These are phyloP conservation scores for Mycena galericulata DNA, from an alignment of 768 basidiomycete genomes.

Conservation along the genomic window DNA sequence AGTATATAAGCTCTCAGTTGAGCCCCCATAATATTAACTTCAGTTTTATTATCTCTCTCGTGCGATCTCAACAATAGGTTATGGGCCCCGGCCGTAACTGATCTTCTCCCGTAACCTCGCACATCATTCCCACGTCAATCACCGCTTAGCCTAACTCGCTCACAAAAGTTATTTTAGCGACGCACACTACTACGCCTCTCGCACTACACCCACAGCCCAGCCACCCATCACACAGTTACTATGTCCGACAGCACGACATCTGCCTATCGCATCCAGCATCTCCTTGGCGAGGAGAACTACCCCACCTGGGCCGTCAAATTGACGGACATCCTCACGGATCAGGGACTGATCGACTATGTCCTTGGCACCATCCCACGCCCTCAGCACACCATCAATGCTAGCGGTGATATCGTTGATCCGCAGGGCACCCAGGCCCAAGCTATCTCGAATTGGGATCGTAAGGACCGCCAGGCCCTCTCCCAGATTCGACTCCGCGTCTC, in stretches of 20 bases:
- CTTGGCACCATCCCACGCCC: not conserved
- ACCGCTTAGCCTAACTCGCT: not conserved
- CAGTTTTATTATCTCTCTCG: not conserved
- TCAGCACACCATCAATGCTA: not conserved
- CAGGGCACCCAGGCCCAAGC: conserved; percentile 4
- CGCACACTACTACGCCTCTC: conserved; percentile 8
- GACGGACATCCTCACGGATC: conserved; percentile 37
- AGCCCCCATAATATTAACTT: not conserved
- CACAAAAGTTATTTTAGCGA: not conserved
- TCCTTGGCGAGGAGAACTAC: conserved; percentile 35
- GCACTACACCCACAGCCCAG: no score
- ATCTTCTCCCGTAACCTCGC: not conserved
- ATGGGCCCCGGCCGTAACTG: conserved; percentile 18
- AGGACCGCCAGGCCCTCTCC: conserved; percentile 45
- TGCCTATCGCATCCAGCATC: conserved; percentile 16
- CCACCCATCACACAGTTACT: no score
- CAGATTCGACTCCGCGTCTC: conserved; percentile 39
- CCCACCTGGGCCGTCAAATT: conserved; percentile 33
- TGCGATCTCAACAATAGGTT: conserved; percentile 12
- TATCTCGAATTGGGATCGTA: conserved; percentile 20
- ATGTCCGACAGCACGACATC: no score
- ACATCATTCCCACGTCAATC: not conserved
- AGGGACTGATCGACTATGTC: conserved; percentile 27
- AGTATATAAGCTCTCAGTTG: conserved; percentile 7
- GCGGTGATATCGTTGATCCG: conserved; percentile 1